These are phyloP conservation scores for Capsicum baccatum DNA, from an alignment of 257 asterid genomes.

Conservation along the genomic window DNA sequence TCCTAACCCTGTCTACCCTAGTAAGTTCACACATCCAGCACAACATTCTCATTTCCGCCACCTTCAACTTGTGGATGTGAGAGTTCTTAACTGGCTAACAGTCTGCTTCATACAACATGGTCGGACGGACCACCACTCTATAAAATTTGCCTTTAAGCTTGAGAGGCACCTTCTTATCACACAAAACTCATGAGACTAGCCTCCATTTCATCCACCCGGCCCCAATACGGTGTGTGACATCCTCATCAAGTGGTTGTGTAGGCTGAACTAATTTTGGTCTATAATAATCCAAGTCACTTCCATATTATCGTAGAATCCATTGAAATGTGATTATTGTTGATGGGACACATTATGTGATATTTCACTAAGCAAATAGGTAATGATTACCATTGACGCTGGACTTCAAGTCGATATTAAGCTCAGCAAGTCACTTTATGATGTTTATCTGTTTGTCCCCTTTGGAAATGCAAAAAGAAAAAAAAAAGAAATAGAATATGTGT, in stretches of 20 bases:
- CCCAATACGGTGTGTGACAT: too few relatives aligned
- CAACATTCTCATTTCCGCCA: too few relatives aligned
- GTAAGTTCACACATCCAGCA: too few relatives aligned
- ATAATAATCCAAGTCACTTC: conserved; percentile 9
- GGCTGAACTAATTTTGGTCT: neutral
- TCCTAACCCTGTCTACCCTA: too few relatives aligned
- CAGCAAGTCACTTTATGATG: neutral
- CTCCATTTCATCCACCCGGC: neutral
- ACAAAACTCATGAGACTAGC: too few relatives aligned
- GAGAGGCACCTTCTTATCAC: too few relatives aligned
- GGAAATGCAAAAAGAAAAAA: neutral
- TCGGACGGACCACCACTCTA: too few relatives aligned
- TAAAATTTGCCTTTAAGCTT: too few relatives aligned
- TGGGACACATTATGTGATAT: neutral
- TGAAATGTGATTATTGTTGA: neutral
- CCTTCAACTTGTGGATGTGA: too few relatives aligned
- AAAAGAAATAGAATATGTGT: neutral
- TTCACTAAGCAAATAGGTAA: neutral
- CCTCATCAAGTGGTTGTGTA: neutral
- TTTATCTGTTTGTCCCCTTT: neutral
- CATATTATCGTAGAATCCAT: neutral
- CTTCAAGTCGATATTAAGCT: neutral
- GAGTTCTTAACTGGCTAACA: too few relatives aligned
- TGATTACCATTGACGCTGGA: neutral
- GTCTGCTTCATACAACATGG: too few relatives aligned